phyloP scores from a whole-genome alignment of 2,329 filamentous ascomycete species.

The Karstenula rhodostoma region DNA sequence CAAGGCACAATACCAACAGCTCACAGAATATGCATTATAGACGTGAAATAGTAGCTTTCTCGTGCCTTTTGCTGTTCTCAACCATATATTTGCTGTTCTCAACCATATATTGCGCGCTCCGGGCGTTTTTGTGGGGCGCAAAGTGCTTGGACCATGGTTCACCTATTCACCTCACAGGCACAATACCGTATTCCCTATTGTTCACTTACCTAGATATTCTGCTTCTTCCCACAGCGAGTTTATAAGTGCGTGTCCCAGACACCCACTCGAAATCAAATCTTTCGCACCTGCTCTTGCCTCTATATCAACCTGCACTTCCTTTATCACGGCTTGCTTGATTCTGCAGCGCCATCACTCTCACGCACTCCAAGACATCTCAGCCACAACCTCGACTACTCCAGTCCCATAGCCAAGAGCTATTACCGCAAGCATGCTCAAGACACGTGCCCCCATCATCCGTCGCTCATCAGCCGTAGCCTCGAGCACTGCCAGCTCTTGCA shows the following conservation, averaged over 20 bases:
- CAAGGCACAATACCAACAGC: neutral
- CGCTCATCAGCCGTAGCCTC: neutral
- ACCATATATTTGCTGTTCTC: neutral
- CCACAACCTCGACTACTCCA: neutral
- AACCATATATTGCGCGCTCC: neutral
- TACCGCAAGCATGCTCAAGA: neutral
- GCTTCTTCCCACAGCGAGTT: neutral
- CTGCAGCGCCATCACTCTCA: neutral
- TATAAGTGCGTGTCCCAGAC: neutral
- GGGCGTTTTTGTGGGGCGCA: neutral
- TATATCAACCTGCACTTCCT: neutral
- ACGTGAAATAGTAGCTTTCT: neutral
- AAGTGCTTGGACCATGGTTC: neutral
- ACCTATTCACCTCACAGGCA: neutral
- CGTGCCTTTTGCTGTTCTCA: no score
- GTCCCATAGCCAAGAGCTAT: neutral
- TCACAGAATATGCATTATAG: neutral
- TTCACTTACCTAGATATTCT: neutral
- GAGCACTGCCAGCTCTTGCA: neutral
- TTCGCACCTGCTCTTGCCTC: neutral
- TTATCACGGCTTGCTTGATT: neutral
- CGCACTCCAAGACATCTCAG: neutral
- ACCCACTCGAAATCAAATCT: neutral
- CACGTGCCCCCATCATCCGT: neutral
- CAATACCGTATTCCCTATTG: neutral